phyloP scores from a whole-genome alignment of 768 basidiomycete genomes.

The Gymnopilus dilepis region DNA sequence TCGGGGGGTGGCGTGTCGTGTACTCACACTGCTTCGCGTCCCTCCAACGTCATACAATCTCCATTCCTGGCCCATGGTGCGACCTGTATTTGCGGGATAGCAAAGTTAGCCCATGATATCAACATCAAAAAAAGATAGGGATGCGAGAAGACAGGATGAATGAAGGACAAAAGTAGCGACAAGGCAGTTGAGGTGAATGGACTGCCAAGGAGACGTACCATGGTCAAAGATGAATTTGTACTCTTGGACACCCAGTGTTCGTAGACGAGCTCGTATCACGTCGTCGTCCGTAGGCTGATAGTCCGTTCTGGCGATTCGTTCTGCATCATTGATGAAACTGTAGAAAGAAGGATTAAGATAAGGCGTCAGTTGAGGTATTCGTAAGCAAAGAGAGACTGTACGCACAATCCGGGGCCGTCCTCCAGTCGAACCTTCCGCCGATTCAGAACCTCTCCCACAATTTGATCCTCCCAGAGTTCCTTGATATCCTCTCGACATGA shows the following conservation, averaged over 20 bases:
- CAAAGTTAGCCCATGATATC: not conserved
- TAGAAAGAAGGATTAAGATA: not conserved
- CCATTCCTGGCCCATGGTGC: constrained; percentile 74
- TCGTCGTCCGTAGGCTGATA: constrained; percentile 80
- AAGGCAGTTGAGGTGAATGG: not conserved
- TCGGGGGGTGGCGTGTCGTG: constrained; percentile 9
- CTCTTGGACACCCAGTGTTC: constrained; percentile 81
- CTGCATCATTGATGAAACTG: constrained; percentile 74
- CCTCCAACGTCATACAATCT: constrained; percentile 84
- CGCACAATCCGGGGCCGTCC: constrained; percentile 77
- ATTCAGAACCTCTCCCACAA: constrained; percentile 63
- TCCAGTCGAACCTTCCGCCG: constrained; percentile 63
- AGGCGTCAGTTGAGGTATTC: constrained; percentile 12
- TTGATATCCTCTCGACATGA: constrained; percentile 71
- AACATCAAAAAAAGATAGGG: not conserved
- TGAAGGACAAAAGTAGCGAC: too few species aligned
- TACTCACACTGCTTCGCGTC: constrained; percentile 65
- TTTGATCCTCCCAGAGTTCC: constrained; percentile 68
- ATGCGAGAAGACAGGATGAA: not conserved
- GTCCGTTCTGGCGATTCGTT: constrained; percentile 62
- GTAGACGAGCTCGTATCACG: constrained; percentile 76
- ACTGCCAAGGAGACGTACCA: constrained; percentile 43
- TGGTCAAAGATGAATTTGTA: constrained; percentile 69
- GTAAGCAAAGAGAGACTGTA: constrained; percentile 20
- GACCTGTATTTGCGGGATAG: constrained; percentile 40